Conservation (phyloP, 495 filamentous ascomycete species). For the Penicillium coffeae region DNA sequence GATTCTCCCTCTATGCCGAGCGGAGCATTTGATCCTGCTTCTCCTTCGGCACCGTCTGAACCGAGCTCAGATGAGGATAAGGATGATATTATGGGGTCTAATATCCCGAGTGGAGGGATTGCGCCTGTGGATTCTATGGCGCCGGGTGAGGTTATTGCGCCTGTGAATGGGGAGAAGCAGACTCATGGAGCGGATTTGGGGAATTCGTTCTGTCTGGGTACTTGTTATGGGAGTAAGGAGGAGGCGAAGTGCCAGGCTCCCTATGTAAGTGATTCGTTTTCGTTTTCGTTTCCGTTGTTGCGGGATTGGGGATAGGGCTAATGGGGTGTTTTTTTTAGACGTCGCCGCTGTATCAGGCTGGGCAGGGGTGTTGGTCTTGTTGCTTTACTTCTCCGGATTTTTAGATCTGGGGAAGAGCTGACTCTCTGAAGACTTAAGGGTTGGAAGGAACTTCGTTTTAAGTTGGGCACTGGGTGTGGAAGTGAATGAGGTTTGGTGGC, state of each 20-base stretch:
- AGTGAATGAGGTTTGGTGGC: too few relatives aligned
- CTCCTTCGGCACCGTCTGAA: too few relatives aligned
- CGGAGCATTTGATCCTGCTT: not conserved
- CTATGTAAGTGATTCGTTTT: constrained; percentile 17
- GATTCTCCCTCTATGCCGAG: not conserved
- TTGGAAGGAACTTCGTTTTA: not conserved
- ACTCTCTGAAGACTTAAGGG: too few relatives aligned
- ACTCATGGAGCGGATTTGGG: constrained; percentile 20
- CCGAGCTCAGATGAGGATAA: not conserved
- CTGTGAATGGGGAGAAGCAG: constrained; percentile 1
- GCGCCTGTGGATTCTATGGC: constrained; percentile 13
- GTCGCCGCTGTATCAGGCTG: constrained; percentile 7
- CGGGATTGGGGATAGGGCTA: not conserved
- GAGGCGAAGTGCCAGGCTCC: constrained; percentile 14
- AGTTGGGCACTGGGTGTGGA: not conserved
- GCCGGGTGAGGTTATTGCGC: constrained; percentile 16
- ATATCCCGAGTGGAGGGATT: not conserved
- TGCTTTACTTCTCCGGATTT: constrained; percentile 22
- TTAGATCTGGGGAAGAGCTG: constrained; percentile 7
- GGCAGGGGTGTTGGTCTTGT: constrained; percentile 18
- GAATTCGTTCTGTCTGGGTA: constrained; percentile 25
- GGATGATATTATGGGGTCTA: not conserved
- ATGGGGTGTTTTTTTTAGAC: constrained; percentile 5
- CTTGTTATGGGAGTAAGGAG: constrained; percentile 12
- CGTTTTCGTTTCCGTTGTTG: not conserved